A percentile compares a stretch with the other conserved stretches of the same genome.
These are phyloP conservation scores for Potentilla sterilis DNA, from an alignment of 306 rosid genomes.

Conservation along the genomic window DNA sequence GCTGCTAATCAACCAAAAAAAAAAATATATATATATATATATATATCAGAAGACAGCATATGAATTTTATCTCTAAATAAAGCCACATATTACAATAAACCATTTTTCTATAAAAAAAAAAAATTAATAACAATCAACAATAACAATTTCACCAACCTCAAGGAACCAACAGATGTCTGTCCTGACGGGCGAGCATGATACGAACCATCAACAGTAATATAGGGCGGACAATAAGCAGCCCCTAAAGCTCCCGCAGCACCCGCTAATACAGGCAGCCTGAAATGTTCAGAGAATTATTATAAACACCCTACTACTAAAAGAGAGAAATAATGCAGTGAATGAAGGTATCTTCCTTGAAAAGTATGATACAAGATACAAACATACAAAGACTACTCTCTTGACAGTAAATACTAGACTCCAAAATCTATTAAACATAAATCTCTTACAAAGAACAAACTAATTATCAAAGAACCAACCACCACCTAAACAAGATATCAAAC, in stretches of 20 bases:
- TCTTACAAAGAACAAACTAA: neutral
- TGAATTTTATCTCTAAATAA: neutral
- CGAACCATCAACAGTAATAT: constrained; percentile 77
- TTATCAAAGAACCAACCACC: neutral
- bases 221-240: constrained; percentile 76
- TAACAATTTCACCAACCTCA: constrained; percentile 46
- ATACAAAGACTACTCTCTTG: no score
- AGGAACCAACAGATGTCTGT: constrained; percentile 51
- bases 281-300: constrained; percentile 4
- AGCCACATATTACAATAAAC: neutral
- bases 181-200: constrained; percentile 74
- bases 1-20: constrained; percentile 47
- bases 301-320: neutral
- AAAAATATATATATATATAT: no score
- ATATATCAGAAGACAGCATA: neutral
- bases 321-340: no score
- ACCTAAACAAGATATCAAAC: neutral
- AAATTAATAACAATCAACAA: neutral
- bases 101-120: no score
- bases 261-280: constrained; percentile 91
- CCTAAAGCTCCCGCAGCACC: constrained; percentile 96
- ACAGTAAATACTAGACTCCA: neutral
- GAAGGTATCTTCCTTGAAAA: no score
- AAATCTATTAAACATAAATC: neutral
- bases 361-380: no score